These are phyloP conservation scores for Pseudogymnoascus sp. DNA, from an alignment of 2,329 filamentous ascomycete species.

Conservation along the genomic window DNA sequence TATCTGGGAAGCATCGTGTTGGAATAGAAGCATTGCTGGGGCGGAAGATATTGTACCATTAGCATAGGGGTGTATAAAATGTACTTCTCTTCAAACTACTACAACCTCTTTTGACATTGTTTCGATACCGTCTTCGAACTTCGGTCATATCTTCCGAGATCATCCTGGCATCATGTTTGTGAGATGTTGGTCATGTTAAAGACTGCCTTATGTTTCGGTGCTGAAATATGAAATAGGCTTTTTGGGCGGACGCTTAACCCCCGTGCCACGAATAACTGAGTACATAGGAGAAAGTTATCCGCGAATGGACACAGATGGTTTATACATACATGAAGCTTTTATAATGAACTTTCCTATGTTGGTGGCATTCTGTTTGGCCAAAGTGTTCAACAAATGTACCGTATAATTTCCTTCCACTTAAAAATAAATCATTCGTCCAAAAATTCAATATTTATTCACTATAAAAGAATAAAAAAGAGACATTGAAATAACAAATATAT, in stretches of 20 bases:
- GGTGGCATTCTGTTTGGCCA: background rate
- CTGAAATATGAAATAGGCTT: background rate
- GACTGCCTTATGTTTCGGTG: background rate
- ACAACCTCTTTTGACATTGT: background rate
- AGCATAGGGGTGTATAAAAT: constrained; percentile 29
- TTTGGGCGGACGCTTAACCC: background rate
- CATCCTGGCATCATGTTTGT: background rate
- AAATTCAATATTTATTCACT: background rate
- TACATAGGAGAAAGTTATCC: background rate
- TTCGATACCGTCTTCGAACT: background rate
- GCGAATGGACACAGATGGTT: background rate
- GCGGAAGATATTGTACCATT: constrained; percentile 25
- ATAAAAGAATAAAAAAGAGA: too few species aligned
- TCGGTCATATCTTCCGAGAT: background rate
- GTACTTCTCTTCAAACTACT: constrained; percentile 13
- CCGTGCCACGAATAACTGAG: background rate
- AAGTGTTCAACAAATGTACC: too few species aligned
- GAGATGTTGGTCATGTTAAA: background rate
- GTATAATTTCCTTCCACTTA: background rate
- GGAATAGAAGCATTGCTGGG: constrained; percentile 16
- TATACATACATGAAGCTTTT: background rate
- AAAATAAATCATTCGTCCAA: background rate
- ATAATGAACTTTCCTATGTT: background rate
- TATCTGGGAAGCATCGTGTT: constrained; percentile 8
- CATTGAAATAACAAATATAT: too few species aligned